Conservation (phyloP, 208 protist species). For the Leishmania braziliensis region DNA sequence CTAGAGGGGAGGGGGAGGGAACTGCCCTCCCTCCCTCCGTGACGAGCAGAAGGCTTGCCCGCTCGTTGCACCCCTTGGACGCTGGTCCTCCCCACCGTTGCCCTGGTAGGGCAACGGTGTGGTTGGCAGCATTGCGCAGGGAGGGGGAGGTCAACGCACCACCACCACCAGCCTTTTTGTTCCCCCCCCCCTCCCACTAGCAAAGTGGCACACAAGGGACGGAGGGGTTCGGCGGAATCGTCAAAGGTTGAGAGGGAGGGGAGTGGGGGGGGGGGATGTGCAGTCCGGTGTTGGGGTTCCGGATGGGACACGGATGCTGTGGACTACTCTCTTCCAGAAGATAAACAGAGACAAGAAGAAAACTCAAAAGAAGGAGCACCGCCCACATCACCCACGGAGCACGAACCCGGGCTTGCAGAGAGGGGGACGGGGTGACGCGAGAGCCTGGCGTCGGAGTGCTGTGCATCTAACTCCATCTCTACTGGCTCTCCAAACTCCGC, state of each 20-base stretch:
- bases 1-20: background rate
- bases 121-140: background rate
- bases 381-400: background rate
- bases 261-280: background rate
- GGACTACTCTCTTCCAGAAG: background rate
- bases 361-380: background rate
- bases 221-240: background rate
- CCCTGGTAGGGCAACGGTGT: background rate
- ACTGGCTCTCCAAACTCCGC: constrained; percentile 2
- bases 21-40: background rate
- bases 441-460: background rate
- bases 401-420: background rate
- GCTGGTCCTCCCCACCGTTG: background rate
- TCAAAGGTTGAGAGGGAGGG: background rate
- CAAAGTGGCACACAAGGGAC: background rate
- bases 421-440: background rate
- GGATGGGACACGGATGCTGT: background rate
- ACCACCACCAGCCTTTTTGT: background rate
- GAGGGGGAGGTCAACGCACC: background rate
- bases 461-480: background rate
- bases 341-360: background rate
- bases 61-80: background rate
- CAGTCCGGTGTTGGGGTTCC: background rate
- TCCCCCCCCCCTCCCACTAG: background rate
- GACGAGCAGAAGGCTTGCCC: background rate